Base-by-base conservation (phyloP, 2,329 filamentous ascomycete species). In the Microcera coccophila region DNA sequence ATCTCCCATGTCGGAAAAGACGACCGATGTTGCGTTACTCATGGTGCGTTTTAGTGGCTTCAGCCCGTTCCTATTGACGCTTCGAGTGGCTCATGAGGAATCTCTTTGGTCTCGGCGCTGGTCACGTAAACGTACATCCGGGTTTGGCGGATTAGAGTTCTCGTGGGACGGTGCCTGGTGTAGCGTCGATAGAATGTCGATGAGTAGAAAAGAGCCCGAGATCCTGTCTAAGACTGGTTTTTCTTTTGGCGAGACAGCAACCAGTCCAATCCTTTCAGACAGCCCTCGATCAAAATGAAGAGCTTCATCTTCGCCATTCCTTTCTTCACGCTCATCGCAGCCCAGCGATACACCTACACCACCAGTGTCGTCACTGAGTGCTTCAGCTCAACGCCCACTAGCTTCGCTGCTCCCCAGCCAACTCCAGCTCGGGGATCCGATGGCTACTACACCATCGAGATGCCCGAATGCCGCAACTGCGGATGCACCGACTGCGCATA, bases 381-480 rank as follows among this genome's bases (percentile, higher is more conserved):
- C 37, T 58, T 56, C 43, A 58, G 47, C 33, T 44, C 45, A 9
- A 54, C 50, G 16, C 54, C 55, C 22, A 18, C 51, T 14, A 48
- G 42, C 40, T 58, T 58, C 22, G 22, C 12, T 18, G 54, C 55
- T 4, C 55, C 42, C 3, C 42, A 40, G 11, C 55, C 55, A 26
- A 26, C 22, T 7, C 22, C 22, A 3, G 57, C 53, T 4, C 50
- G 54, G 36, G 55, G 55, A 3, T 10, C 38, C 11, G 53, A 57
- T 38, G 47, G 44, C 16, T 49, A 47, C 31, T 57, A 44, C 45
- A 57, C 53, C 9, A 43, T 58, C 46, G 41, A 44, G 12, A 55
- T 58, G 53, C 55, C 55, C 12, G 46, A 58, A 34, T 58, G 55
- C 22, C 42, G 47, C 15, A 49, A 55, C 20, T 58, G 55, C 41